Evolutionary conservation across 1,284 basidiomycete genomes (phyloP), one percentile per base, ranked within the genome.

Genomic region (Rhodotorula sp.): DNA sequence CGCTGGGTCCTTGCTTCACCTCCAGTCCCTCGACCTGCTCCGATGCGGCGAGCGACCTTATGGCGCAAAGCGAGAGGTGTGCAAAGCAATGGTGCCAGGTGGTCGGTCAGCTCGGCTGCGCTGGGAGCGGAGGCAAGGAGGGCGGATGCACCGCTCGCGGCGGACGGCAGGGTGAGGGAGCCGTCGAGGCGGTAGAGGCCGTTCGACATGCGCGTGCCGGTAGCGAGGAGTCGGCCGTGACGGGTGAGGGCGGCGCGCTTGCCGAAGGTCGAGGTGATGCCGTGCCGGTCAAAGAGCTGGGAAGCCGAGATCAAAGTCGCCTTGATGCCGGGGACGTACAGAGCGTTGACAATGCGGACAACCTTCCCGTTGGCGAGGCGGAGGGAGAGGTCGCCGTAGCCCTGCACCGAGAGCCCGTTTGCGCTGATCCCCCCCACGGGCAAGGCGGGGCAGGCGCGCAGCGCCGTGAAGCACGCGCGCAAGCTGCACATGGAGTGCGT

Each of bases 81-180:
- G 54, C 62, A n/a, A 64, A 48, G 32, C 54, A 22, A 9, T 53
- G 41, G 44, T 64, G 62, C 62, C 62, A 64, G 44, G 54, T 64
- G n/a, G n/a, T n/a, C n/a, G 22, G 44, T 55, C 39, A 64, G 54
- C 29, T 48, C n/a, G 37, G 54, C 9, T n/a, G n/a, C n/a, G n/a
- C 32, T 61, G 3, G 21, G 9, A 22, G 46, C 22, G 6, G 5
- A 25, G 3, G 62, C 62, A 12, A 64, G 54, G 54, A 64, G 41
- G 25, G 62, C 34, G 29, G 32, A 48, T 25, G 54, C 62, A 64
- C 63, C 34, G 9, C 44, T 10, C 0, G 27, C 34, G 46, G 21
- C 25, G 46, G 46, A 9, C 37, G 32, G 34, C 5, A 9, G 10
- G 29, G 17, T 17, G 17, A 64, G 54, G 0, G 15, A 15, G 41